Conservation (phyloP, 2,329 filamentous ascomycete species). For the Dactylellina sp. region DNA sequence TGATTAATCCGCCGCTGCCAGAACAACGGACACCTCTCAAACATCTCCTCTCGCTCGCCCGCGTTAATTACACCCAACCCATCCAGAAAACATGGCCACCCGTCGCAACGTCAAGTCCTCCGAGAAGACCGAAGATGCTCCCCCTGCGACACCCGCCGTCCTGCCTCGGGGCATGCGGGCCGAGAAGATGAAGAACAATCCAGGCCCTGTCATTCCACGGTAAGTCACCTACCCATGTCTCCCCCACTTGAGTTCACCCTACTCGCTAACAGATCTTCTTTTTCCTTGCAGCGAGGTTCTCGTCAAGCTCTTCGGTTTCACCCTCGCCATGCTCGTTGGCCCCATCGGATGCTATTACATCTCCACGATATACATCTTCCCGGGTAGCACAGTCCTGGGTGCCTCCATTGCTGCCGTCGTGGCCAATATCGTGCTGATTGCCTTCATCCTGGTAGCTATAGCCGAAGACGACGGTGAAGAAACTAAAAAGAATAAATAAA, state of each 20-base stretch:
- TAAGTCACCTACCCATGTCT: conserved; percentile 77
- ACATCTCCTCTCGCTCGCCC: no score
- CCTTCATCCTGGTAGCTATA: conserved; percentile 93
- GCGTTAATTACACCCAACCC: not conserved
- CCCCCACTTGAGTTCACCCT: conserved; percentile 5
- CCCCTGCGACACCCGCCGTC: conserved; percentile 66
- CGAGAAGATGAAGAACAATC: conserved; percentile 72
- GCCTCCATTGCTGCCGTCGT: conserved; percentile 79
- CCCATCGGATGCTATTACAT: conserved; percentile 92
- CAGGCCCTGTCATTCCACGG: conserved; percentile 70
- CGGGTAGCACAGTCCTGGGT: conserved; percentile 69
- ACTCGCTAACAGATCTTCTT: not conserved
- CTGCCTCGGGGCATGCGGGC: conserved; percentile 62
- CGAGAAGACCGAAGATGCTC: conserved; percentile 76
- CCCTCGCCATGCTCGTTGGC: conserved; percentile 86
- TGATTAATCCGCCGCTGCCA: no score
- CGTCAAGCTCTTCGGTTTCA: conserved; percentile 88
- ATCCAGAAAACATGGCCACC: conserved; percentile 72
- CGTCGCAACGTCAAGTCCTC: conserved; percentile 72
- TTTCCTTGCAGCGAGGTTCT: conserved; percentile 80
- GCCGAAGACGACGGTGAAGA: conserved; percentile 77
- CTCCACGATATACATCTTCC: conserved; percentile 80
- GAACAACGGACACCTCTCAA: conserved; percentile 1
- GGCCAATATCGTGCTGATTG: conserved; percentile 89
- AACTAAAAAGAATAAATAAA: conserved; percentile 69